These are phyloP conservation scores for Wallacemonas collosoma DNA, from an alignment of 208 protist genomes.

Conservation along the genomic window DNA sequence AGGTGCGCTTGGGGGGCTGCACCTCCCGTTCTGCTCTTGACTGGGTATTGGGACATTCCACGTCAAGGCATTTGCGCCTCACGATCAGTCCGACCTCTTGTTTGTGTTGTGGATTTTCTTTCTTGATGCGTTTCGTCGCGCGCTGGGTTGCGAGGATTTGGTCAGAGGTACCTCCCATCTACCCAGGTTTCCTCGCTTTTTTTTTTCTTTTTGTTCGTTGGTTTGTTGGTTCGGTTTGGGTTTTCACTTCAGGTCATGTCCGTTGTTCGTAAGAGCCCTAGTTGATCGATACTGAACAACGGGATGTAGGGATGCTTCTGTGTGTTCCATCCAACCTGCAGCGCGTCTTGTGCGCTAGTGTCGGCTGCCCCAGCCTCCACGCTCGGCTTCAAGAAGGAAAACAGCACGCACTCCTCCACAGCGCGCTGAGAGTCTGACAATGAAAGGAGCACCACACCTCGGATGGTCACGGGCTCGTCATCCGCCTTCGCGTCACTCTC, in stretches of 20 bases:
- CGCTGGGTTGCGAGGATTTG: too few relatives aligned
- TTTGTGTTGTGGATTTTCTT: not conserved
- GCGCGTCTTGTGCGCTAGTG: not conserved
- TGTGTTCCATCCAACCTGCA: conserved; percentile 69
- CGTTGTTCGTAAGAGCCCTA: not conserved
- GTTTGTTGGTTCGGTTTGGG: too few relatives aligned
- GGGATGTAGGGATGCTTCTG: conserved; percentile 73
- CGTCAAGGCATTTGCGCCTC: too few relatives aligned
- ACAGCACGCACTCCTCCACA: conserved; percentile 68
- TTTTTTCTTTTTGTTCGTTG: not conserved
- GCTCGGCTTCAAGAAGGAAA: conserved; percentile 23
- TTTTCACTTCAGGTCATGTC: too few relatives aligned
- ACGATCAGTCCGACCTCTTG: too few relatives aligned
- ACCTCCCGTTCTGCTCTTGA: too few relatives aligned
- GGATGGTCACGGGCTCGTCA: not conserved
- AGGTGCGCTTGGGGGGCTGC: too few relatives aligned
- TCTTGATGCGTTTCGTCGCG: not conserved
- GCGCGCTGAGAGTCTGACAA: conserved; percentile 50
- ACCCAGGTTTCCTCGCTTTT: not conserved
- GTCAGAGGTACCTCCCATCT: too few relatives aligned
- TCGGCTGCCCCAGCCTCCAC: conserved; percentile 15
- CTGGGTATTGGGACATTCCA: too few relatives aligned
- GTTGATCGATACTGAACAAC: conserved; percentile 54
- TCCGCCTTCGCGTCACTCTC: too few relatives aligned
- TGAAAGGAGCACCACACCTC: conserved; percentile 57